Evolutionary conservation across 2,329 filamentous ascomycete species (phyloP).

Genomic region (Sporothrix protearum): DNA sequence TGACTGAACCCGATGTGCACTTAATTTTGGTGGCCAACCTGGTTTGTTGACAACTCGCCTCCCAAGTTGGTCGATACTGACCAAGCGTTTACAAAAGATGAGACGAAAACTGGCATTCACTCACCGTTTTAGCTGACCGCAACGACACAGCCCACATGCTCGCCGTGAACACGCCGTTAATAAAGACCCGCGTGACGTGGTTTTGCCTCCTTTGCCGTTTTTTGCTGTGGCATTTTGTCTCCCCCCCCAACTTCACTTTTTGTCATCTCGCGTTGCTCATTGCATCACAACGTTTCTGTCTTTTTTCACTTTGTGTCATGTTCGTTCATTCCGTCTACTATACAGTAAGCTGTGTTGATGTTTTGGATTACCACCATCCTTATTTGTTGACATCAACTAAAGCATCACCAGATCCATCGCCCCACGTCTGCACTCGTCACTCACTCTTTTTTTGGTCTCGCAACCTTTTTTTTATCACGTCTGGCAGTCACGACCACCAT

Average conservation of each 20-base stretch:
- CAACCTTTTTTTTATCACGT: not conserved
- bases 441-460: not conserved
- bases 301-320: not conserved
- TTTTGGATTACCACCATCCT: not conserved
- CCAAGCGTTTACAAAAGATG: not conserved
- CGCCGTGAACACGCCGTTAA: not conserved
- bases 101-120: not conserved
- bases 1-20: too few species aligned
- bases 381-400: not conserved
- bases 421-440: not conserved
- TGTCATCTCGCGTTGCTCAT: not conserved
- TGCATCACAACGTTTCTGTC: not conserved
- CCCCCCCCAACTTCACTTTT: not conserved
- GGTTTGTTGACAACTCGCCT: not conserved
- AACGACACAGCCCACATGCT: not conserved
- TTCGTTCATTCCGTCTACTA: not conserved
- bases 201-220: not conserved
- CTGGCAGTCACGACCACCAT: not conserved
- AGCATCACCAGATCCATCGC: not conserved
- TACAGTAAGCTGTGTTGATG: not conserved
- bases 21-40: not conserved
- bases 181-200: not conserved
- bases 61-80: not conserved
- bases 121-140: not conserved
- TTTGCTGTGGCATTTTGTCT: not conserved